Evolutionary conservation across 805 yeast genomes (phyloP), one percentile per base, ranked within the genome.

Genomic region (Ogataea philodendri): DNA sequence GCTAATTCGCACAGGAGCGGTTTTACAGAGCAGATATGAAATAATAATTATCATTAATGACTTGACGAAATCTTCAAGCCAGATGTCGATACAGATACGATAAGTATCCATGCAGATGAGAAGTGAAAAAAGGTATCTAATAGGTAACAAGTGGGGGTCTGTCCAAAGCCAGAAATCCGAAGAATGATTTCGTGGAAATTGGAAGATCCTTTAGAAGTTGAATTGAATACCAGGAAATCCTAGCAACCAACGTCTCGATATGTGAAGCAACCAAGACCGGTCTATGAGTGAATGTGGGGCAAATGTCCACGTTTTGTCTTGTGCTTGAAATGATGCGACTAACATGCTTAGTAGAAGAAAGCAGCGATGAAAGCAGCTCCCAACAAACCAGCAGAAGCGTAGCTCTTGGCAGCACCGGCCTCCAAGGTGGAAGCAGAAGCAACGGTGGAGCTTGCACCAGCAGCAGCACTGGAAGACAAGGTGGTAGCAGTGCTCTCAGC

Each of bases 301-400:
- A 26, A 26, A 5, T 16, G 29, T 9, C 2, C 18, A 6, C 29
- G 20, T 16, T 5, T 16, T 13, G 29, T 16, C 15, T 17, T 26
- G 29, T 15, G 14, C 29, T 26, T 17, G 20, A 4, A 10, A 10
- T 10, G n/a, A 10, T 10, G 19, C 9, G 18, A 20, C 29, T 10
- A 22, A 29, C 30, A 22, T 32, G 27, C 21, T 37, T 44, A 50
- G 42, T 36, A 39, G 48, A 50, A 41, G 37, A 52, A 44, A 32
- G 51, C 56, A 34, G 50, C 50, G 30, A 48, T 22, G 30, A 42
- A 45, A 14, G 42, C 50, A 42, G 52, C 49, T 39, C 51, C 57
- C 33, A 52, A 38, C 22, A 46, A 29, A 35, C 56, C 52, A 32
- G 51, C 49, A 16, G 52, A 42, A 43, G 44, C 46, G 35, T 42